A percentile compares a stretch with the other conserved stretches of the same genome.
Evolutionary conservation across 495 filamentous ascomycete genomes (phyloP).

Genomic region (Cetradonia linearis): DNA sequence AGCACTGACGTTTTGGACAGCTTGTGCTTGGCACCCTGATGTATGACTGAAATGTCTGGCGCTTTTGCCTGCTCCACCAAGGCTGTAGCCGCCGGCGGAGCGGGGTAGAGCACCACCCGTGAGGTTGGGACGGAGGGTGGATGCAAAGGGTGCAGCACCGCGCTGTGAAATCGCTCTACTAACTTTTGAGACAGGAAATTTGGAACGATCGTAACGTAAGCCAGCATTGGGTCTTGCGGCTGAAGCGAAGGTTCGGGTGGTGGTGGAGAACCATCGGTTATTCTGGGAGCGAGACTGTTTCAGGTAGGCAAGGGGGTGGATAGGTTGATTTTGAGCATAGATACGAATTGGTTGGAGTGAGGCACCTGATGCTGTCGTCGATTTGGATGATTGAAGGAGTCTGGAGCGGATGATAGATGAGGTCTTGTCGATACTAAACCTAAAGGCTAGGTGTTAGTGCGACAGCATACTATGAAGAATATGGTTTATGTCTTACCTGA

Average conservation of each 20-base stretch:
- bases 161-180: slow-evolving; percentile 56
- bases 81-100: slow-evolving; percentile 74
- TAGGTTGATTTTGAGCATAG: slow-evolving; percentile 43
- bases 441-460: slow-evolving; percentile 23
- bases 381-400: slow-evolving; percentile 44
- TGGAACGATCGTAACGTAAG: slow-evolving; percentile 49
- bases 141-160: slow-evolving; percentile 76
- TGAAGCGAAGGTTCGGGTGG: slow-evolving; percentile 53
- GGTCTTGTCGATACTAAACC: slow-evolving; percentile 56
- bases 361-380: slow-evolving; percentile 30
- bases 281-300: slow-evolving; percentile 66
- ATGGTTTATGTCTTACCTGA: slow-evolving; percentile 40
- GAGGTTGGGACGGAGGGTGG: slow-evolving; percentile 80
- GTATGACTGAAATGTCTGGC: slow-evolving; percentile 84
- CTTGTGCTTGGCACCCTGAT: slow-evolving; percentile 73
- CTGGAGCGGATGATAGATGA: slow-evolving; percentile 52
- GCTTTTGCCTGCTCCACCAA: slow-evolving; percentile 56
- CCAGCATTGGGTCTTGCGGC: slow-evolving; percentile 36
- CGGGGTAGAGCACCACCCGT: slow-evolving; percentile 79
- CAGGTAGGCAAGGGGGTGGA: slow-evolving; percentile 45
- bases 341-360: slow-evolving; percentile 42
- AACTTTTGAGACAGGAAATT: slow-evolving; percentile 55
- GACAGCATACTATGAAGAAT: background rate
- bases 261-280: slow-evolving; percentile 59
- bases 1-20: slow-evolving; percentile 87